phyloP scores from a whole-genome alignment of 1,284 basidiomycete species.

The Rhodotorula sp. region DNA sequence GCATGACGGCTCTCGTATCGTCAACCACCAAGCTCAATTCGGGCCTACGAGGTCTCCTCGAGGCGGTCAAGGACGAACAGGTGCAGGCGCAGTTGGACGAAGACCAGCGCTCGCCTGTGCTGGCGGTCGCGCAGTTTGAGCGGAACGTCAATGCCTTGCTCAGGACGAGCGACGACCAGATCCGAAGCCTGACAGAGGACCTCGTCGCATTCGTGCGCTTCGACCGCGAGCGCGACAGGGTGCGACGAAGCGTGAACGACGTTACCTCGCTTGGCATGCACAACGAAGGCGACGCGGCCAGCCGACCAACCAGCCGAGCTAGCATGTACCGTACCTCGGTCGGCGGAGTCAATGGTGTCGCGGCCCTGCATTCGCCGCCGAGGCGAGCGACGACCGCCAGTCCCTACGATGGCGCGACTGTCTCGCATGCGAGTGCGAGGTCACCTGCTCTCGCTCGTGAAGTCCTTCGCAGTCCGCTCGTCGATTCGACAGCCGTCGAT shows the following conservation, averaged over 20 bases:
- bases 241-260: not conserved
- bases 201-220: conserved; percentile 40
- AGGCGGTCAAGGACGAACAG: conserved; percentile 34
- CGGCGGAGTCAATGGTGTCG: not conserved
- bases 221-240: conserved; percentile 36
- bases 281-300: not conserved
- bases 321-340: not conserved
- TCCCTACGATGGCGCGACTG: conserved; percentile 21
- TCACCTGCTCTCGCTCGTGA: conserved; percentile 10
- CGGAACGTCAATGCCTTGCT: conserved; percentile 38
- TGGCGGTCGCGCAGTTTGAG: conserved; percentile 33
- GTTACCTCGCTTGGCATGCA: too few relatives aligned
- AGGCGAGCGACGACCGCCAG: conserved; percentile 17
- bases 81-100: conserved; percentile 39
- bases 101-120: not conserved
- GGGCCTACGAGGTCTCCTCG: conserved; percentile 35
- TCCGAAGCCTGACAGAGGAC: conserved; percentile 44
- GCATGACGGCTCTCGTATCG: conserved; percentile 34
- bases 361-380: conserved; percentile 11
- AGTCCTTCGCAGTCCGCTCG: conserved; percentile 25
- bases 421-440: conserved; percentile 24
- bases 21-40: conserved; percentile 42
- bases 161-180: conserved; percentile 45
- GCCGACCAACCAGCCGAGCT: conserved; percentile 22
- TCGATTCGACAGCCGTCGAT: not conserved